A percentile compares a stretch with the other conserved stretches of the same genome.
phyloP scores from a whole-genome alignment of 192 early-diverging fungal genomes.

The Coemansia sp. region DNA sequence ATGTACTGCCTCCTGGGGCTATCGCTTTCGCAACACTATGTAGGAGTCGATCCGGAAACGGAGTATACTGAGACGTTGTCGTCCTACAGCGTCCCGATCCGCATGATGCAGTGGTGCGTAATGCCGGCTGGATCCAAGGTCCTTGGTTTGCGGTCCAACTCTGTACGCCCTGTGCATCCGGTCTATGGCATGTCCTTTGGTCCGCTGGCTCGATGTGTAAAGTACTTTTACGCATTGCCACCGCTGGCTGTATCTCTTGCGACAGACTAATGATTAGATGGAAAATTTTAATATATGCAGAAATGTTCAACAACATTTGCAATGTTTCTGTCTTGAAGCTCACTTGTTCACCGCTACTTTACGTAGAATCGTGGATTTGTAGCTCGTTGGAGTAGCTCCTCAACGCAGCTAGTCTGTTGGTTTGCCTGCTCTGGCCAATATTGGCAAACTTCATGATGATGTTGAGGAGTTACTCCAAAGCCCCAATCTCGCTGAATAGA shows the following conservation, averaged over 20 bases:
- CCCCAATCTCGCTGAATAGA: no score
- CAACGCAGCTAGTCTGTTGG: no score
- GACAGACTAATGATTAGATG: not conserved
- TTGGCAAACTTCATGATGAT: no score
- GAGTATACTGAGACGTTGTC: slow-evolving; percentile 23
- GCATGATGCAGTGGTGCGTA: slow-evolving; percentile 53
- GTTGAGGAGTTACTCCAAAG: no score
- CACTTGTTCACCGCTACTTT: not conserved
- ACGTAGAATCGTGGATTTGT: not conserved
- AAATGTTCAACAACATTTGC: no score
- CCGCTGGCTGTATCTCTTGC: slow-evolving; percentile 24
- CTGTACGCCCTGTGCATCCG: slow-evolving; percentile 43
- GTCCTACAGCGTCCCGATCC: slow-evolving; percentile 39
- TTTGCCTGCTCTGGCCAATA: no score
- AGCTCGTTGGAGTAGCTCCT: not conserved
- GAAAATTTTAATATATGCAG: no score
- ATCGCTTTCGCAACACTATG: slow-evolving; percentile 79
- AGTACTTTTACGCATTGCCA: slow-evolving; percentile 44
- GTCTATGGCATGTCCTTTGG: slow-evolving; percentile 40
- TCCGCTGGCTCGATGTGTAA: slow-evolving; percentile 37
- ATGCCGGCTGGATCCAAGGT: slow-evolving; percentile 12
- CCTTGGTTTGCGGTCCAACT: slow-evolving; percentile 29
- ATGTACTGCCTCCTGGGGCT: slow-evolving; percentile 90
- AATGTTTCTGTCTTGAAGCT: not conserved
- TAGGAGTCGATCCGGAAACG: slow-evolving; percentile 43